Conservation (phyloP, 805 yeast species). For the Schwanniomyces pseudopolymorphus region DNA sequence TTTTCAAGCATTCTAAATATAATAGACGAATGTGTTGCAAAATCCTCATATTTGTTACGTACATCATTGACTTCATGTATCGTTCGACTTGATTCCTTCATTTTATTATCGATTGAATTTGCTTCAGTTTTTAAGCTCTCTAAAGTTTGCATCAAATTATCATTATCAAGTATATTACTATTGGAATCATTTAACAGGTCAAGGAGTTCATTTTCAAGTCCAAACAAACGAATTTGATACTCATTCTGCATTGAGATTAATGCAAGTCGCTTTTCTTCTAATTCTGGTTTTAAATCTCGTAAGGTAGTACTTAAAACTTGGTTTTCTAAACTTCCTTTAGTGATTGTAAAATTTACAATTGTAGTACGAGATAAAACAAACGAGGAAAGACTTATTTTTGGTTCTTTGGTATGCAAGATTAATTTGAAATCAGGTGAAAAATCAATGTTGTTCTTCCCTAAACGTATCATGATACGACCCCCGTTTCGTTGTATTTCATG, state of each 20-base stretch:
- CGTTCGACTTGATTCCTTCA: constrained; percentile 53
- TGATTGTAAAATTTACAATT: constrained; percentile 69
- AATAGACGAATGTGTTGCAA: constrained; percentile 56
- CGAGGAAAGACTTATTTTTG: constrained; percentile 45
- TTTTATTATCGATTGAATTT: constrained; percentile 47
- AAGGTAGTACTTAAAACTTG: constrained; percentile 61
- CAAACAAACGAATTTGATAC: constrained; percentile 52
- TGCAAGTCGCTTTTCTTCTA: constrained; percentile 57
- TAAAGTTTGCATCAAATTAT: constrained; percentile 54
- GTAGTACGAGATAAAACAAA: constrained; percentile 64
- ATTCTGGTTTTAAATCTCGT: constrained; percentile 58
- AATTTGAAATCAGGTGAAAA: constrained; percentile 63
- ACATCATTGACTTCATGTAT: constrained; percentile 54
- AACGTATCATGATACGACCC: constrained; percentile 59
- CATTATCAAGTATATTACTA: constrained; percentile 69
- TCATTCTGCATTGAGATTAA: constrained; percentile 57
- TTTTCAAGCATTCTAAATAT: constrained; percentile 48
- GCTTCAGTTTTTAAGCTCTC: constrained; percentile 69
- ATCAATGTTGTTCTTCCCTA: constrained; percentile 68
- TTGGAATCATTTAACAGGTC: constrained; percentile 53
- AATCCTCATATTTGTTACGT: constrained; percentile 46
- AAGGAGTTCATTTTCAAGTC: constrained; percentile 60
- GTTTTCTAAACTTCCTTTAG: constrained; percentile 62
- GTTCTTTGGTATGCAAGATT: constrained; percentile 60
- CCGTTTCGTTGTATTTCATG: constrained; percentile 65